Evolutionary conservation across 495 filamentous ascomycete genomes (phyloP), one percentile per base, ranked within the genome.

Genomic region (Cairneyella variabilis): DNA sequence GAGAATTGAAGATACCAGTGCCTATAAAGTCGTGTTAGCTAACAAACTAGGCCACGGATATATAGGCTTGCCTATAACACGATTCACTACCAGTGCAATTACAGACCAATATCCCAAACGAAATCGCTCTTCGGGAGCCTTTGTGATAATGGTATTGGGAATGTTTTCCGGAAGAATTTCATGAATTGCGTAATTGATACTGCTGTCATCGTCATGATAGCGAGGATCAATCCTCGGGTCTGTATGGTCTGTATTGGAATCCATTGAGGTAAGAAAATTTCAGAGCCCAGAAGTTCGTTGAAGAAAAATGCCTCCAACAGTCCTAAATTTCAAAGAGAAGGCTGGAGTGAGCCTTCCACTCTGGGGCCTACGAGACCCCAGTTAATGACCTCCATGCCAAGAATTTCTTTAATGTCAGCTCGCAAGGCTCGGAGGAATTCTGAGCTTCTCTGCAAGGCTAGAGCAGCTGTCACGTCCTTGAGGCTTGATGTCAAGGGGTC

Each of bases 1-100:
- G 70, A 5, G 58, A 52, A 28, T 60, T 60, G 55, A 68, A 74
- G 16, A 73, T 71, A 18, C 70, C 70, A n/a, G 65, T 66, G 2
- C 66, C 68, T 69, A 12, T 2, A 20, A 43, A 49, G 17, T 9
- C 14, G 30, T 17, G 28, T 48, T 48, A 40, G 25, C 45, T 16
- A n/a, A 47, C 22, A 20, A 16, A 18, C 36, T 17, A 8, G 21
- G 12, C 10, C 10, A 16, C 17, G 16, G 12, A 43, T 4, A 39
- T 21, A 3, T 17, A 21, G 12, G 34, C 54, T 18, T 42, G 61
- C 63, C 67, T 14, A 69, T 69, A 26, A 63, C 59, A 2, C 60
- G 56, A 48, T 69, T 64, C 40, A 68, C 50, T 23, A 69, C 43
- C 17, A 69, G 45, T 16, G 54, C 62, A 17, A 54, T 53, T 8